Evolutionary conservation across 768 basidiomycete species (phyloP).

Genomic region (Austroboletus eburneus): DNA sequence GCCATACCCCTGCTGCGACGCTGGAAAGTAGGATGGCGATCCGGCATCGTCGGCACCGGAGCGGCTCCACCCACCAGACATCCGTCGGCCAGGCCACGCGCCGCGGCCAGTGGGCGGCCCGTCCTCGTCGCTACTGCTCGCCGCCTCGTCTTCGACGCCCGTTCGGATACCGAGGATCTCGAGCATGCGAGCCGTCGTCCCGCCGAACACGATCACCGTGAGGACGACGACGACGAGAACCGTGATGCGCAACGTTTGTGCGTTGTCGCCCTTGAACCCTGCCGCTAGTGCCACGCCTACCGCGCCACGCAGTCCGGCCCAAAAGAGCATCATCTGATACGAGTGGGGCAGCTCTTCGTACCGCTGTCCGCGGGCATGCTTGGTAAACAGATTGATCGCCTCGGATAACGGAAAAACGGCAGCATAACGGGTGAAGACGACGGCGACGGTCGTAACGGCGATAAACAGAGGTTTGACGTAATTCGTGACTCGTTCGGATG

Average conservation of each 20-base stretch:
- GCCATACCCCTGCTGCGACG: slow-evolving; percentile 22
- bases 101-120: slow-evolving; percentile 22
- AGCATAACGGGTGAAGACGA: slow-evolving; percentile 91
- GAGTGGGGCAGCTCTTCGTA: slow-evolving; percentile 92
- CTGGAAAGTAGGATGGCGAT: slow-evolving; percentile 25
- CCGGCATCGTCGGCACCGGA: slow-evolving; percentile 40
- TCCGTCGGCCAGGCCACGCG: slow-evolving; percentile 33
- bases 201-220: slow-evolving; percentile 92
- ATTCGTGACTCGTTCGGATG: slow-evolving; percentile 67
- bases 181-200: slow-evolving; percentile 95
- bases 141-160: slow-evolving; percentile 91
- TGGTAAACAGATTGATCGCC: slow-evolving; percentile 89
- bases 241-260: slow-evolving; percentile 85
- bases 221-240: slow-evolving; percentile 94
- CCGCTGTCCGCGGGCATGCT: slow-evolving; percentile 79
- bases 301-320: slow-evolving; percentile 95
- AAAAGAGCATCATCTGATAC: slow-evolving; percentile 99
- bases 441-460: slow-evolving; percentile 83
- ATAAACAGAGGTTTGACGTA: slow-evolving; percentile 97
- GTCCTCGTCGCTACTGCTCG: slow-evolving; percentile 51
- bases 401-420: slow-evolving; percentile 96
- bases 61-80: slow-evolving; percentile 39
- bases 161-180: slow-evolving; percentile 95
- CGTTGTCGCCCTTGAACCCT: slow-evolving; percentile 92
- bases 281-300: slow-evolving; percentile 97